phyloP scores from a whole-genome alignment of 805 yeast genomes.

The Saturnispora diversa region DNA sequence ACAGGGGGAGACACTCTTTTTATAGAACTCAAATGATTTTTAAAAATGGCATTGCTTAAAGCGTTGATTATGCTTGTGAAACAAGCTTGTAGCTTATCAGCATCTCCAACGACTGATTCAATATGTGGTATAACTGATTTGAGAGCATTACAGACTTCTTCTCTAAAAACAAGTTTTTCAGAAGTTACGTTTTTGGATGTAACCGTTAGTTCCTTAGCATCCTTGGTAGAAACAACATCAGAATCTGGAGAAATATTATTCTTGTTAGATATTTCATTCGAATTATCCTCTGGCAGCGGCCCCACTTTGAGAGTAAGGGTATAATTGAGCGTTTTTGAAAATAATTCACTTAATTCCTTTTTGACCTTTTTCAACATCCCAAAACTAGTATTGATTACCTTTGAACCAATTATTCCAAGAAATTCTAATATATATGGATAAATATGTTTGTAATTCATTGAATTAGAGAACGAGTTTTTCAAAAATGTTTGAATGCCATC shows the following conservation, averaged over 20 bases:
- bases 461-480: slow-evolving; percentile 46
- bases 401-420: slow-evolving; percentile 43
- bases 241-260: too few relatives aligned
- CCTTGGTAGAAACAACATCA: too few relatives aligned
- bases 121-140: slow-evolving; percentile 34
- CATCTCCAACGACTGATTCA: slow-evolving; percentile 41
- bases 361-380: slow-evolving; percentile 53
- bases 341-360: slow-evolving; percentile 38
- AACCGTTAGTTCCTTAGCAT: slow-evolving; percentile 2
- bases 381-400: slow-evolving; percentile 49
- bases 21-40: slow-evolving; percentile 30
- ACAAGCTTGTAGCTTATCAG: slow-evolving; percentile 49
- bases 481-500: slow-evolving; percentile 47
- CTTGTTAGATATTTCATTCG: neutral
- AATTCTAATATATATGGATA: slow-evolving; percentile 49
- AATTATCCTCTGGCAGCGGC: slow-evolving; percentile 16
- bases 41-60: slow-evolving; percentile 45
- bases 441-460: slow-evolving; percentile 39
- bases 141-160: slow-evolving; percentile 39
- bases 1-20: slow-evolving; percentile 31
- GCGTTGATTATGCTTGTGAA: slow-evolving; percentile 47
- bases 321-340: slow-evolving; percentile 21
- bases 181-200: neutral
- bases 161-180: slow-evolving; percentile 29
- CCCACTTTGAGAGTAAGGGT: slow-evolving; percentile 21